Percentiles rank a stretch among this genome's conserved stretches.
Evolutionary conservation across 305 asterid genomes (phyloP).

Genomic region (Ajuga reptans): DNA sequence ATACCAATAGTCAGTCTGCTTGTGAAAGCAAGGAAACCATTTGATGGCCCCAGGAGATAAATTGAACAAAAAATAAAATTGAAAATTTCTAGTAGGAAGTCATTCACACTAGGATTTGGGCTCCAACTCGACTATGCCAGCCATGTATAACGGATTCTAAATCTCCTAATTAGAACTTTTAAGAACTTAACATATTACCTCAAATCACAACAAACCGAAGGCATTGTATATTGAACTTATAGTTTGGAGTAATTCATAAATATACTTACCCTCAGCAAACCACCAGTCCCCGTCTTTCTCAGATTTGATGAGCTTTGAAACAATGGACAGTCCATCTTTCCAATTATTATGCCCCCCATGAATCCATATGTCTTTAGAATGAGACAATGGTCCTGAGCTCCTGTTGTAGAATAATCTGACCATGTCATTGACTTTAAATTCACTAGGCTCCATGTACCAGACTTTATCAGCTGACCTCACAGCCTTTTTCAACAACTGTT

Average conservation of each 20-base stretch:
- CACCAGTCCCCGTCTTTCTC: conserved; percentile 77
- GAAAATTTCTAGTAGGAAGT: not conserved
- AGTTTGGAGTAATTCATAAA: conserved; percentile 16
- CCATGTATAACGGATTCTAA: not conserved
- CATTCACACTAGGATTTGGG: not conserved
- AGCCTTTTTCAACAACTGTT: conserved; percentile 44
- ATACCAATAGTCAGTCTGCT: not conserved
- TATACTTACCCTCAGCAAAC: conserved; percentile 68
- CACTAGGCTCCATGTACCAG: conserved; percentile 70
- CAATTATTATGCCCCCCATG: conserved; percentile 91
- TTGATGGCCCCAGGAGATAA: not conserved
- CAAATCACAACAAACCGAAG: not conserved
- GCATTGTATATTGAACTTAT: not conserved
- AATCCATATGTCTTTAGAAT: conserved; percentile 64
- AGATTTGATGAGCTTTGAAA: conserved; percentile 52
- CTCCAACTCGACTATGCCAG: not conserved
- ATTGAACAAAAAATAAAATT: not conserved
- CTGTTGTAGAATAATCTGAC: conserved; percentile 63
- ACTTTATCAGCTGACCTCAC: conserved; percentile 39
- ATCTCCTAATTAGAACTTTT: not conserved
- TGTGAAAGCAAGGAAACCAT: not conserved
- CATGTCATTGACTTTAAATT: conserved; percentile 48
- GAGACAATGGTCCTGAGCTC: conserved; percentile 65
- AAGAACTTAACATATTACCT: conserved; percentile 11
- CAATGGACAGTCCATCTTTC: conserved; percentile 68